These are phyloP conservation scores for Cladosporium velox DNA, from an alignment of 2,329 filamentous ascomycete genomes.

Conservation along the genomic window DNA sequence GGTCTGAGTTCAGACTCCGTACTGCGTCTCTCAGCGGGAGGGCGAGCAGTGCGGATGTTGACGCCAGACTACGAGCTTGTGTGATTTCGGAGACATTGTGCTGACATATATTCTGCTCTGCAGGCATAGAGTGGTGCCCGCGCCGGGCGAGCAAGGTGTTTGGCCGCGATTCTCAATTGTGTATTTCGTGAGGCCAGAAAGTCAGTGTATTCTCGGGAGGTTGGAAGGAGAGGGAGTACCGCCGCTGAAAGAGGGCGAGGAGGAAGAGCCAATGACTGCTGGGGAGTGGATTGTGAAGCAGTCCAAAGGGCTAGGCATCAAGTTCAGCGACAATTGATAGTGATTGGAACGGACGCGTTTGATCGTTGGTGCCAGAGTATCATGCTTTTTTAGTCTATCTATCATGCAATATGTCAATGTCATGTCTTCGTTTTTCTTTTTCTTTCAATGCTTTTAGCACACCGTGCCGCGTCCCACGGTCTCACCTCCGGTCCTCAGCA, in stretches of 20 bases:
- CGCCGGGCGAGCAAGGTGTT: slow-evolving; percentile 52
- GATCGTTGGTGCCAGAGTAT: slow-evolving; percentile 15
- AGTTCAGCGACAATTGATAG: slow-evolving; percentile 19
- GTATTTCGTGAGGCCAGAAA: slow-evolving; percentile 57
- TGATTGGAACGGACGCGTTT: background rate
- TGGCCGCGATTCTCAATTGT: slow-evolving; percentile 55
- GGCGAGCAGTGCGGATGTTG: background rate
- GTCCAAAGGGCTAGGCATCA: slow-evolving; percentile 38
- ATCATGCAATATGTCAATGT: slow-evolving; percentile 4
- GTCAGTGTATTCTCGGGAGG: slow-evolving; percentile 48
- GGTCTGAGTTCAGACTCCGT: background rate
- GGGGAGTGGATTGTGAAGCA: slow-evolving; percentile 48
- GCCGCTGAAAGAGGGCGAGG: slow-evolving; percentile 32
- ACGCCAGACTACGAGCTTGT: background rate
- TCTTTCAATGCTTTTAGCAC: background rate
- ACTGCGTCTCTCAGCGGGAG: background rate
- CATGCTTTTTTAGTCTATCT: slow-evolving; percentile 14
- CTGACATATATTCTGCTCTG: background rate
- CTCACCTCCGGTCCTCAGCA: slow-evolving; percentile 75
- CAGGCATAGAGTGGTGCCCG: slow-evolving; percentile 53
- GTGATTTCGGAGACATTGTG: background rate
- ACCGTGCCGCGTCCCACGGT: slow-evolving; percentile 81
- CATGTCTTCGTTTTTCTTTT: background rate
- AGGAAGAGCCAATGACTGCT: slow-evolving; percentile 39
- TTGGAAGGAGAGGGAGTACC: slow-evolving; percentile 38